A percentile compares a stretch with the other conserved stretches of the same genome.
Conservation (phyloP, 2,329 filamentous ascomycete species). For the Teratosphaeria zuluensis region DNA sequence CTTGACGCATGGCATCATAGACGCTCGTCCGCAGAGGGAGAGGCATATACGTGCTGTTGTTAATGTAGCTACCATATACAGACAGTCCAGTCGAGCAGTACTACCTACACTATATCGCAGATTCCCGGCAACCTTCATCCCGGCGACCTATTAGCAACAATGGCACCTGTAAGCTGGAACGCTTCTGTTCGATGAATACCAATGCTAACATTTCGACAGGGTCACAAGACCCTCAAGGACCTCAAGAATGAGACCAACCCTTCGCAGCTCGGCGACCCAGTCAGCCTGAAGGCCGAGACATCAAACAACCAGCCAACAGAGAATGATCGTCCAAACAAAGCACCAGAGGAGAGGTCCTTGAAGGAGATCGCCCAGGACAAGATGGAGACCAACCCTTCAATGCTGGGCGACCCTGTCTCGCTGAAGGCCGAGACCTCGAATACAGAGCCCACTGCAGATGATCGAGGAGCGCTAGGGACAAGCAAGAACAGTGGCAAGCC, state of each 20-base stretch:
- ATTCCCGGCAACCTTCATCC: not conserved
- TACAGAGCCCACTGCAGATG: conserved; percentile 19
- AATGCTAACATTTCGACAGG: not conserved
- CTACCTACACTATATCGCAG: not conserved
- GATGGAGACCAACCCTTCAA: conserved; percentile 16
- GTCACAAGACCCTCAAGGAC: conserved; percentile 13
- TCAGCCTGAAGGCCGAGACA: conserved; percentile 27
- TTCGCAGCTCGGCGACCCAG: conserved; percentile 26
- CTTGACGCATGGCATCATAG: not conserved
- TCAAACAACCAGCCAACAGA: conserved; percentile 20
- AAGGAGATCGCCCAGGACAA: conserved; percentile 20
- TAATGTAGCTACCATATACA: too few relatives aligned
- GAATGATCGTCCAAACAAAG: conserved; percentile 12
- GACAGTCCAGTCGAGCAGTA: not conserved
- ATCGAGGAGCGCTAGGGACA: conserved; percentile 16
- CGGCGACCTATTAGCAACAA: not conserved
- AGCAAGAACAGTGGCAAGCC: conserved; percentile 18
- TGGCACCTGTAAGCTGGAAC: not conserved
- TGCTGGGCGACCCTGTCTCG: conserved; percentile 26
- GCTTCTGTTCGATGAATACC: not conserved
- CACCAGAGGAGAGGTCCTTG: conserved; percentile 10
- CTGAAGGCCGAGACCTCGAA: conserved; percentile 27
- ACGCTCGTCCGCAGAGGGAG: not conserved
- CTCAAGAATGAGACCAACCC: conserved; percentile 15
- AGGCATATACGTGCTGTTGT: too few relatives aligned